Evolutionary conservation across 371 early-diverging fungal species (phyloP).

Genomic region (Cokeromyces recurvatus): DNA sequence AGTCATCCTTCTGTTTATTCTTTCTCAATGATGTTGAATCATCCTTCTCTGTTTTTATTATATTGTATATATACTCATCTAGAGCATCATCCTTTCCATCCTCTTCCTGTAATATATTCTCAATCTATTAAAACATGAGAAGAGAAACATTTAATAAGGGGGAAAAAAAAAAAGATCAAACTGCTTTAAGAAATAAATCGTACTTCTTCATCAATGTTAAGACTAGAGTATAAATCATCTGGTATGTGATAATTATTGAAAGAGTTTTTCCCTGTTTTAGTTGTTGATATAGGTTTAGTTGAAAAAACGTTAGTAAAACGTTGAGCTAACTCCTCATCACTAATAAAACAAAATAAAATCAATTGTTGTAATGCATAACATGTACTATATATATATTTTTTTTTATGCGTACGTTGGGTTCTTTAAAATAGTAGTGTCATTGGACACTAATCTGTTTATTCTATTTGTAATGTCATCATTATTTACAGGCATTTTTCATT

Average conservation of each 20-base stretch:
- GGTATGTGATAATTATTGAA: too few relatives aligned
- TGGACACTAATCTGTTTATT: constrained; percentile 5
- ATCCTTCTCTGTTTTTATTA: not conserved
- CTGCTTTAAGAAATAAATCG: too few relatives aligned
- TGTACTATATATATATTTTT: not conserved
- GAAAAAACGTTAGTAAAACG: constrained; percentile 30
- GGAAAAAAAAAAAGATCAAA: too few relatives aligned
- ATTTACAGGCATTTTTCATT: too few relatives aligned
- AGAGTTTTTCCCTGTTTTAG: too few relatives aligned
- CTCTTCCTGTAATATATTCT: constrained; percentile 13
- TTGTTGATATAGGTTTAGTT: constrained; percentile 16
- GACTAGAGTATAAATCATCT: too few relatives aligned
- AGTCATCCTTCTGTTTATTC: not conserved
- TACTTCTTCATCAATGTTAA: too few relatives aligned
- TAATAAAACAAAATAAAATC: not conserved
- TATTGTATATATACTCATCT: constrained; percentile 12
- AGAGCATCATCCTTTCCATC: constrained; percentile 18
- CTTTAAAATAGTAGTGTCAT: too few relatives aligned
- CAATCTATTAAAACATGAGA: constrained; percentile 10
- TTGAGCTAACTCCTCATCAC: constrained; percentile 26
- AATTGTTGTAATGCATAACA: not conserved
- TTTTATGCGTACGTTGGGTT: too few relatives aligned
- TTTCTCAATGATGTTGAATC: too few relatives aligned
- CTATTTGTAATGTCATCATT: constrained; percentile 2
- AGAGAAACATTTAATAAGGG: too few relatives aligned